Evolutionary conservation across 257 asterid species (phyloP).

Genomic region (Ilex asprella): DNA sequence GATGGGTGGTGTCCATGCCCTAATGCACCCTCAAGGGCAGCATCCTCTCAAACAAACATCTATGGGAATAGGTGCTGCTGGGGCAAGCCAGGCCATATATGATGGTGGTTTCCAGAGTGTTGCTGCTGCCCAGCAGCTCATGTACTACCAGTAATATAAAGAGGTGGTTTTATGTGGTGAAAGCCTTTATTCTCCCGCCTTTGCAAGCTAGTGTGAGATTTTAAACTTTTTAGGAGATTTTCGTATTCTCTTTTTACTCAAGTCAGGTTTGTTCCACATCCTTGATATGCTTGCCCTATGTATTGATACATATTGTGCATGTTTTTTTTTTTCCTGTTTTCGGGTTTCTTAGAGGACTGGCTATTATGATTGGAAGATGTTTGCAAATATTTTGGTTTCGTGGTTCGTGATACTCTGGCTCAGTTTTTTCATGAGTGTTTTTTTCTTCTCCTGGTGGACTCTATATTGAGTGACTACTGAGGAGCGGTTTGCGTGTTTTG

Average conservation of each 20-base stretch:
- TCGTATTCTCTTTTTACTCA: constrained; percentile 11
- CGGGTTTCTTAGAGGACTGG: constrained; percentile 7
- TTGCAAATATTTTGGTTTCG: not conserved
- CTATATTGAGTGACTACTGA: not conserved
- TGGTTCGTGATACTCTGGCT: not conserved
- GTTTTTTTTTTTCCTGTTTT: constrained; percentile 11
- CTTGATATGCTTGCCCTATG: constrained; percentile 21
- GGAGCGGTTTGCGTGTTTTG: too few relatives aligned
- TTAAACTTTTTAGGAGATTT: constrained; percentile 16
- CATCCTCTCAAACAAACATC: constrained; percentile 31
- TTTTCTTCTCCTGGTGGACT: not conserved
- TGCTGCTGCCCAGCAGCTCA: constrained; percentile 85
- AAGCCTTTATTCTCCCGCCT: constrained; percentile 1
- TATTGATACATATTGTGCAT: constrained; percentile 20
- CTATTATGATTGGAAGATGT: constrained; percentile 5
- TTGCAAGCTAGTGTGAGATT: constrained; percentile 4
- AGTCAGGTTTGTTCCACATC: constrained; percentile 25
- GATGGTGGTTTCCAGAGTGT: constrained; percentile 82
- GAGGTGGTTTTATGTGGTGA: constrained; percentile 1
- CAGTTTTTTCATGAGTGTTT: not conserved
- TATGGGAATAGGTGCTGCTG: constrained; percentile 41
- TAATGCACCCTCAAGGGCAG: constrained; percentile 37
- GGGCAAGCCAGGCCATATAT: constrained; percentile 84
- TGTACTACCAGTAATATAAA: constrained; percentile 64
- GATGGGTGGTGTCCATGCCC: constrained; percentile 10